Evolutionary conservation across 352 stramenopile genomes (phyloP), one percentile per base, ranked within the genome.

Genomic region (Stephanocyclus meneghinianus): DNA sequence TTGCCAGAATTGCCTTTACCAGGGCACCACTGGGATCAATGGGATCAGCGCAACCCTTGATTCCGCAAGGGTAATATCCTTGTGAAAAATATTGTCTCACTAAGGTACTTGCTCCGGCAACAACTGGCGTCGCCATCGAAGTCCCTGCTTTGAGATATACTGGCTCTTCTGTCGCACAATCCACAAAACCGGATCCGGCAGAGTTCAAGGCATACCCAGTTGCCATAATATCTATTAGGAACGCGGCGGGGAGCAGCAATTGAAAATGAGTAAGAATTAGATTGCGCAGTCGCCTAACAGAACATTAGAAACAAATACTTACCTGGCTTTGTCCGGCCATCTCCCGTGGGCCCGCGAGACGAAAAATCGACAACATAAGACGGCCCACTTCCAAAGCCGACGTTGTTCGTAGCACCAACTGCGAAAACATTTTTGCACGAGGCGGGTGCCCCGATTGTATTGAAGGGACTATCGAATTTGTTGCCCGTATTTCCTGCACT

Each of bases 51-150:
- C 57, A 59, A 29, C 51, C 47, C 45, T 66, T 74, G 7, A 32
- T 21, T 37, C 73, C 73, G 51, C 92, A 85, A 29, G 60, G 60
- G 37, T 68, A 68, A 29, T 44, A 68, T 10, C 93, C 79, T 18
- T 96, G 16, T 37, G 35, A 51, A 51, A 97, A 88, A 90, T 95
- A 97, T 59, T 96, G 90, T 70, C 89, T 91, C 18, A 96, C 72
- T 0, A 97, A 70, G 18, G 95, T 87, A 10, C 89, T 91, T 75
- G 91, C 91, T 2, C 93, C 93, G 0, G 93, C 88, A n/a, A 94
- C 81, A 3, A 95, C 83, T 13, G 94, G 94, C 0, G 94, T 95
- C n/a, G 93, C 85, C 76, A 96, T 95, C 10, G 73, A 88, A 0
- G 94, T 96, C 16, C 93, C 93, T 0, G 78, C 83, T 42, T 73